phyloP scores from a whole-genome alignment of 2,329 filamentous ascomycete genomes.

The Penicillium corylophilum region DNA sequence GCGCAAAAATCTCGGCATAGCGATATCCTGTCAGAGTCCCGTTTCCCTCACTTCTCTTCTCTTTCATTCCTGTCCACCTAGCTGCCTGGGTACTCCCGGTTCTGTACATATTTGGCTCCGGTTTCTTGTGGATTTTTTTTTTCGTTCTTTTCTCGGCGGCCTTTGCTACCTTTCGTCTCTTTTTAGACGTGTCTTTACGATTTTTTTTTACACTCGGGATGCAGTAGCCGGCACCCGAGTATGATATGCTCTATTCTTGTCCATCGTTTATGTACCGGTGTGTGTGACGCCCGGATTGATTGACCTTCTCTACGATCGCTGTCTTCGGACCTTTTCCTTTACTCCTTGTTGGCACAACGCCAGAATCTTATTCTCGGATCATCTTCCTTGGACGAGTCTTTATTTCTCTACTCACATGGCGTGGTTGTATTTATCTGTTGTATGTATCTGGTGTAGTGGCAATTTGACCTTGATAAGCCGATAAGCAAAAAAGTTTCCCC shows the following conservation, averaged over 20 bases:
- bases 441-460: conserved; percentile 10
- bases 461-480: conserved; percentile 18
- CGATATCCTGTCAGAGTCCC: conserved; percentile 22
- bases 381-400: conserved; percentile 1
- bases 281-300: conserved; percentile 26
- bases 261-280: conserved; percentile 35
- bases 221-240: conserved; percentile 31
- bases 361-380: conserved; percentile 11
- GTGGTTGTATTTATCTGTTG: conserved; percentile 1
- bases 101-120: conserved; percentile 25
- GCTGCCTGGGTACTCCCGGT: conserved; percentile 14
- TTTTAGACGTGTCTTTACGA: conserved; percentile 29
- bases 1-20: conserved; percentile 29
- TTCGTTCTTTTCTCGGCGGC: conserved; percentile 15
- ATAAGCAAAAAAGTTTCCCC: conserved; percentile 15
- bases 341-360: conserved; percentile 12
- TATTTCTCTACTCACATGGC: conserved; percentile 2
- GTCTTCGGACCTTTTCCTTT: conserved; percentile 13
- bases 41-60: conserved; percentile 12
- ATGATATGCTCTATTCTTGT: conserved; percentile 35
- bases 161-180: conserved; percentile 17
- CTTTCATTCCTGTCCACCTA: conserved; percentile 2
- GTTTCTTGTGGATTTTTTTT: conserved; percentile 22
- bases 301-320: conserved; percentile 28
- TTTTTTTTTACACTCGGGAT: conserved; percentile 33